Evolutionary conservation across 768 basidiomycete genomes (phyloP).

Genomic region (Kwoniella mangroviensis): DNA sequence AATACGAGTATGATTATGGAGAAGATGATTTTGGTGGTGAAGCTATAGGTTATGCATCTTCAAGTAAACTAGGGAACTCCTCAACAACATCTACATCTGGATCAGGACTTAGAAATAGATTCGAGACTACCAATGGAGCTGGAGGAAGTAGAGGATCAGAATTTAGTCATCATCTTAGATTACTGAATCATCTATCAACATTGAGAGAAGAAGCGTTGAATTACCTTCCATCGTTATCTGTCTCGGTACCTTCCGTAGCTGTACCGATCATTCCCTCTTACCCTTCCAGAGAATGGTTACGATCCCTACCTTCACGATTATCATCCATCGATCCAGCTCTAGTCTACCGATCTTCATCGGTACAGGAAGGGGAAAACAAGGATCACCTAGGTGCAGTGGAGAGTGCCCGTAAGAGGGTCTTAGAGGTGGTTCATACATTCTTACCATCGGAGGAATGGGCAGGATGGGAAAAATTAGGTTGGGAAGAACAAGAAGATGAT

Average conservation of each 20-base stretch:
- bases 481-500: slow-evolving; percentile 51
- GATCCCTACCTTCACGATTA: slow-evolving; percentile 25
- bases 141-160: neutral
- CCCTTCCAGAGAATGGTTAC: slow-evolving; percentile 24
- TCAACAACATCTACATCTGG: too few relatives aligned
- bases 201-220: slow-evolving; percentile 43
- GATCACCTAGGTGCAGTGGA: slow-evolving; percentile 30
- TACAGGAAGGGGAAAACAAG: neutral
- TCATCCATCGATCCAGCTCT: slow-evolving; percentile 29
- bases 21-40: slow-evolving; percentile 15
- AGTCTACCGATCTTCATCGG: neutral
- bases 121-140: neutral
- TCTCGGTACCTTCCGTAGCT: slow-evolving; percentile 18
- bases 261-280: slow-evolving; percentile 18
- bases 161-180: slow-evolving; percentile 15
- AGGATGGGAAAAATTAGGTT: slow-evolving; percentile 56
- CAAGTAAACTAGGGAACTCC: neutral
- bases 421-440: slow-evolving; percentile 47
- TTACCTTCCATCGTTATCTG: slow-evolving; percentile 33
- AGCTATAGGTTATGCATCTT: slow-evolving; percentile 15
- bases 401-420: slow-evolving; percentile 41
- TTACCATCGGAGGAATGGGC: slow-evolving; percentile 57
- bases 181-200: slow-evolving; percentile 40
- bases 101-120: slow-evolving; percentile 9
- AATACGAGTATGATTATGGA: slow-evolving; percentile 1